These are phyloP conservation scores for Astraeus odoratus DNA, from an alignment of 768 basidiomycete genomes.

Conservation along the genomic window DNA sequence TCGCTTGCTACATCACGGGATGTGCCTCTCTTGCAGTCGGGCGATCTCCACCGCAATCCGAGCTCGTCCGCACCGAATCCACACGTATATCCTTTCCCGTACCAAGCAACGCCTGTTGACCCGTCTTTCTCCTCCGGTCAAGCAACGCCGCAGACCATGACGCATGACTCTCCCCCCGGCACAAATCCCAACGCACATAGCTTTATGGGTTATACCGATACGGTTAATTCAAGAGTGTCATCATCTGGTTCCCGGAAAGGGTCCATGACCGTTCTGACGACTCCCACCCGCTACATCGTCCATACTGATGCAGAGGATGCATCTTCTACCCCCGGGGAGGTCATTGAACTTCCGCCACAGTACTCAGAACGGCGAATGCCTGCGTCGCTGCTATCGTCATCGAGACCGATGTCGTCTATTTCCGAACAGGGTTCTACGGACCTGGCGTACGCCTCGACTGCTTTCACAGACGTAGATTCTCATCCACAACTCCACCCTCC, in stretches of 20 bases:
- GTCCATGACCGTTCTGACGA: conserved; percentile 40
- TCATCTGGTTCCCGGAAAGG: conserved; percentile 48
- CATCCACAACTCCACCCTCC: conserved; percentile 8
- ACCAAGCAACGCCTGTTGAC: conserved; percentile 16
- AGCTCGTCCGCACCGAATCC: conserved; percentile 27
- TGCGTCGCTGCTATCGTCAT: neutral
- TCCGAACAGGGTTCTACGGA: conserved; percentile 5
- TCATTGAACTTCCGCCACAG: conserved; percentile 72
- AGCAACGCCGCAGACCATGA: neutral
- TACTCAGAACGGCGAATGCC: conserved; percentile 48
- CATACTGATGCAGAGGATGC: conserved; percentile 66
- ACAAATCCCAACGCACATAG: conserved; percentile 16
- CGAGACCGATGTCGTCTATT: conserved; percentile 11
- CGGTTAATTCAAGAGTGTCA: conserved; percentile 17
- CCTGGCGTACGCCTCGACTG: conserved; percentile 11
- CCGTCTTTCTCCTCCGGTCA: conserved; percentile 10
- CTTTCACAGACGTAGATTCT: conserved; percentile 2
- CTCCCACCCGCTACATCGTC: conserved; percentile 50
- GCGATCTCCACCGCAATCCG: conserved; percentile 30
- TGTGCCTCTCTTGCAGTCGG: conserved; percentile 28
- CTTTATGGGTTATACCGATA: conserved; percentile 14
- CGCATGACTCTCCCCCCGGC: conserved; percentile 11
- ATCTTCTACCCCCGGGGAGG: conserved; percentile 37
- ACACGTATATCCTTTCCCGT: conserved; percentile 29
- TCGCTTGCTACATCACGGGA: conserved; percentile 20